phyloP scores from a whole-genome alignment of 2,329 filamentous ascomycete genomes.

The Aspergillus felis region DNA sequence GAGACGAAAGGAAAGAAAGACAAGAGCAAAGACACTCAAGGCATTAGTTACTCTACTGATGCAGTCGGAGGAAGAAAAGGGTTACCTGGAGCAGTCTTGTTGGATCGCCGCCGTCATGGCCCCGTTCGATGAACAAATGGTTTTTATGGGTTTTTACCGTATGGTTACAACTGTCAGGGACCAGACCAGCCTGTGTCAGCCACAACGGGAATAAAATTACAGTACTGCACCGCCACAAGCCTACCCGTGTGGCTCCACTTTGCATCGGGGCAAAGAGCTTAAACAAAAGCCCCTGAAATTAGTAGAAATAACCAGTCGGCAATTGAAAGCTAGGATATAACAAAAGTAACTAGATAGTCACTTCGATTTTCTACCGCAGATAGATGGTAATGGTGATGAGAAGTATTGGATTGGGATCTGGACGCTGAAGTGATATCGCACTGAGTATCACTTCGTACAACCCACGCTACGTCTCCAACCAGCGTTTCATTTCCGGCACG shows the following conservation, averaged over 20 bases:
- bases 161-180: not conserved
- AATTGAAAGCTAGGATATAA: not conserved
- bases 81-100: not conserved
- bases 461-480: not conserved
- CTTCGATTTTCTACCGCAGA: not conserved
- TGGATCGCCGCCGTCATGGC: not conserved
- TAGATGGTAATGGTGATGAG: not conserved
- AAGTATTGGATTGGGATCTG: not conserved
- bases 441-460: not conserved
- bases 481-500: not conserved
- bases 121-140: not conserved
- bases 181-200: not conserved
- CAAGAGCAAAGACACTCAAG: conserved; percentile 12
- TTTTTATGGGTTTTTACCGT: not conserved
- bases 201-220: conserved; percentile 3
- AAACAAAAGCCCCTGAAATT: conserved; percentile 18
- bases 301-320: not conserved
- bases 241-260: conserved; percentile 15
- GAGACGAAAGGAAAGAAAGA: conserved; percentile 1
- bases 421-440: not conserved
- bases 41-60: conserved; percentile 2
- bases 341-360: not conserved
- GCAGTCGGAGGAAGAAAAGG: not conserved
- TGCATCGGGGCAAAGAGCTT: conserved; percentile 10
- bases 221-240: conserved; percentile 18